Conservation (phyloP, 2,329 filamentous ascomycete genomes). For the Scytalidium sp. region DNA sequence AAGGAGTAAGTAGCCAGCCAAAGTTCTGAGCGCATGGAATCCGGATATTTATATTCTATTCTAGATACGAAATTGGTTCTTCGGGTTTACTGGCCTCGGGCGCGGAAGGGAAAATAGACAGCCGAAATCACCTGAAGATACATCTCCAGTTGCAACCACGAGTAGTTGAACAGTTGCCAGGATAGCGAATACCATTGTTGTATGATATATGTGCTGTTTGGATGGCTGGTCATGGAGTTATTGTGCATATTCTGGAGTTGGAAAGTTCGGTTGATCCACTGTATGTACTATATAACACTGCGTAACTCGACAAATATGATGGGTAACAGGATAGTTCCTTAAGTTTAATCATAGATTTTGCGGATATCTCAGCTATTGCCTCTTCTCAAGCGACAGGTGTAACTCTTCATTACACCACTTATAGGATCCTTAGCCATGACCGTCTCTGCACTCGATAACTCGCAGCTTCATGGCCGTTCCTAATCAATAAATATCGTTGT, state of each 20-base stretch:
- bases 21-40: background rate
- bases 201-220: background rate
- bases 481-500: too few species aligned
- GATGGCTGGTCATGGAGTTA: background rate
- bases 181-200: background rate
- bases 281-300: background rate
- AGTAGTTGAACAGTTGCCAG: background rate
- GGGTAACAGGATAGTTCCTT: too few species aligned
- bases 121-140: conserved; percentile 11
- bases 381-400: too few species aligned
- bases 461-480: too few species aligned
- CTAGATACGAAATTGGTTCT: conserved; percentile 39
- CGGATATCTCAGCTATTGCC: too few species aligned
- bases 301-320: too few species aligned
- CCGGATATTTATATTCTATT: conserved; percentile 1
- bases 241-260: background rate
- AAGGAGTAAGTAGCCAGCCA: conserved; percentile 37
- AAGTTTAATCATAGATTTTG: too few species aligned
- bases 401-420: too few species aligned
- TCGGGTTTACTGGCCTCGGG: conserved; percentile 30
- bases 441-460: too few species aligned
- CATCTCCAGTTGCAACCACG: conserved; percentile 15
- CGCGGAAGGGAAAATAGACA: background rate
- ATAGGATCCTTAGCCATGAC: too few species aligned
- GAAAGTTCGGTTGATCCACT: background rate